phyloP scores from a whole-genome alignment of 1,284 basidiomycete species.

The Ganoderma boninense region DNA sequence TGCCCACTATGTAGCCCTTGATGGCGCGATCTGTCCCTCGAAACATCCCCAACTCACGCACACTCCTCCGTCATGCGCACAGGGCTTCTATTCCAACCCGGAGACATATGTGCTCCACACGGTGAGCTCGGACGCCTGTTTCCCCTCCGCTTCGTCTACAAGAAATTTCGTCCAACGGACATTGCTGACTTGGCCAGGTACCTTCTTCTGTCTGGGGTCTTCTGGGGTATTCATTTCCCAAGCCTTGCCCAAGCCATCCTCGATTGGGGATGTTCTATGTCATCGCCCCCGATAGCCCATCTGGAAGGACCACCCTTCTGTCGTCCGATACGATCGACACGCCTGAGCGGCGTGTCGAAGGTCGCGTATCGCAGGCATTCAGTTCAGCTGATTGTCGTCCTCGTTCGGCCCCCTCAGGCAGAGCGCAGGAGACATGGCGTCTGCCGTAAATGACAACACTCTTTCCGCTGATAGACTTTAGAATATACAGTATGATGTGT shows the following conservation, averaged over 20 bases:
- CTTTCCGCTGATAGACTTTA: slow-evolving; percentile 13
- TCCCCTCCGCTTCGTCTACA: neutral
- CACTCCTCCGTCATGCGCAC: slow-evolving; percentile 7
- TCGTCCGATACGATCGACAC: slow-evolving; percentile 22
- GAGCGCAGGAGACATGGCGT: neutral
- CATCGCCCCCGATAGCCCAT: neutral
- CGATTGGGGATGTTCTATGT: slow-evolving; percentile 8
- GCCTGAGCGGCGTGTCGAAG: slow-evolving; percentile 21
- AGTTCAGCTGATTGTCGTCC: neutral
- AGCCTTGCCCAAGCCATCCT: slow-evolving; percentile 7
- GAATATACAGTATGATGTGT: neutral
- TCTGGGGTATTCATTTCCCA: slow-evolving; percentile 19
- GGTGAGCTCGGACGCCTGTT: slow-evolving; percentile 14
- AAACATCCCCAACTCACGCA: slow-evolving; percentile 19
- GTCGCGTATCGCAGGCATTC: slow-evolving; percentile 24
- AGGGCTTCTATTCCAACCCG: neutral
- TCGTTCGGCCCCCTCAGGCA: neutral
- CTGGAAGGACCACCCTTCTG: slow-evolving; percentile 8
- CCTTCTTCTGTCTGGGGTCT: slow-evolving; percentile 8
- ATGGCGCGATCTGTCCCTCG: slow-evolving; percentile 20
- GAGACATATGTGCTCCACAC: neutral
- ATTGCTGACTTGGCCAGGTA: slow-evolving; percentile 4
- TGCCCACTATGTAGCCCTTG: slow-evolving; percentile 15
- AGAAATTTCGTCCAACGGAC: slow-evolving; percentile 9
- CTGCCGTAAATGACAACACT: neutral